phyloP scores from a whole-genome alignment of 129 eudicot genomes.

The Saposhnikovia divaricata region DNA sequence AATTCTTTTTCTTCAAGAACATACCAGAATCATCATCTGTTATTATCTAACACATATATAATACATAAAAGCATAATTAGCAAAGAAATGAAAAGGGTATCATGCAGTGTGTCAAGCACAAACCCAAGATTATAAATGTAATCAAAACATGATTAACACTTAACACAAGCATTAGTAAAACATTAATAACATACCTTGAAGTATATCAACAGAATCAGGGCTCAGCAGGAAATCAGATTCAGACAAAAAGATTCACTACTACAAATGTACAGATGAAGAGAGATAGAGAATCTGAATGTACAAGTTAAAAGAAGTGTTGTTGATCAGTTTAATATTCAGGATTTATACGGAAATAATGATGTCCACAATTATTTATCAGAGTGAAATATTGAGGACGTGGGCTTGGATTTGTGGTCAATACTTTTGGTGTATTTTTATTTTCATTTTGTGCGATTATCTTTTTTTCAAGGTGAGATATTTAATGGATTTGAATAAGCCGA shows the following conservation, averaged over 20 bases:
- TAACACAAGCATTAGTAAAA: too few relatives aligned
- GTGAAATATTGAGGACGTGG: constrained; percentile 2
- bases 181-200: neutral
- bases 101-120: neutral
- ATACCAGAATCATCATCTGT: neutral
- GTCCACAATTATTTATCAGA: constrained; percentile 6
- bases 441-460: neutral
- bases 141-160: neutral
- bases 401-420: neutral
- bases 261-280: neutral
- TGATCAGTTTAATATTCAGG: neutral
- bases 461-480: neutral
- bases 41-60: neutral
- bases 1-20: neutral
- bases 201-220: neutral
- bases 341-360: neutral
- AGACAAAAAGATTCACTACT: neutral
- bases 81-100: neutral
- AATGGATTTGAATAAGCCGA: neutral
- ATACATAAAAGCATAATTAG: neutral
- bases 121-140: neutral
- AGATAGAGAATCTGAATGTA: neutral
- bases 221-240: neutral
- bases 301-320: neutral
- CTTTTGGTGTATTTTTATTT: neutral